Evolutionary conservation across 2,329 filamentous ascomycete species (phyloP).

Genomic region (Aureobasidium leucospermi): DNA sequence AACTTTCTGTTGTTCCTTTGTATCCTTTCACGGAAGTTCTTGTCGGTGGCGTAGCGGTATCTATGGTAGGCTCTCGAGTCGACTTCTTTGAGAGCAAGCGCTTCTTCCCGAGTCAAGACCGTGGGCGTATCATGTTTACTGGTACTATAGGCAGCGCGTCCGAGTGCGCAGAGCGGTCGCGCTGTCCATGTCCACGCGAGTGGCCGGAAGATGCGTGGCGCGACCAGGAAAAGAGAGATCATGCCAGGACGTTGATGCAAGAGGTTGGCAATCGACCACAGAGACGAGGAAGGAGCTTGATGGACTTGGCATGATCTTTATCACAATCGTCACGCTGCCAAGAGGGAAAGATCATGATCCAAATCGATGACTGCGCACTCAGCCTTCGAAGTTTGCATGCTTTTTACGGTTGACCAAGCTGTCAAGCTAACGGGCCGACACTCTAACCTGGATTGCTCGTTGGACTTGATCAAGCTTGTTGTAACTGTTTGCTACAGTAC

Average conservation of each 20-base stretch:
- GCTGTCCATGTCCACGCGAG: neutral
- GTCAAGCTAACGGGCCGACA: neutral
- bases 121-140: neutral
- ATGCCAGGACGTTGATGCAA: neutral
- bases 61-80: neutral
- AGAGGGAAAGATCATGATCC: neutral
- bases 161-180: neutral
- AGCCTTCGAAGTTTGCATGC: no score
- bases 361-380: neutral
- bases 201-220: neutral
- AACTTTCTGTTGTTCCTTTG: neutral
- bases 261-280: no score
- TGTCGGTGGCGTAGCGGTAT: neutral
- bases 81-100: neutral
- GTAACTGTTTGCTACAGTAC: neutral
- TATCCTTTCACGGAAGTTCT: neutral
- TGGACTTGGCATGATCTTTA: neutral
- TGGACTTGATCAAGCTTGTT: neutral
- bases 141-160: neutral
- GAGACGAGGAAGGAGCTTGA: neutral
- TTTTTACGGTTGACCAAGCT: neutral
- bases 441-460: neutral
- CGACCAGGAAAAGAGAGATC: neutral
- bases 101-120: no score
- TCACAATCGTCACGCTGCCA: neutral